phyloP scores from a whole-genome alignment of 495 filamentous ascomycete species.

The Penicillium manginii region DNA sequence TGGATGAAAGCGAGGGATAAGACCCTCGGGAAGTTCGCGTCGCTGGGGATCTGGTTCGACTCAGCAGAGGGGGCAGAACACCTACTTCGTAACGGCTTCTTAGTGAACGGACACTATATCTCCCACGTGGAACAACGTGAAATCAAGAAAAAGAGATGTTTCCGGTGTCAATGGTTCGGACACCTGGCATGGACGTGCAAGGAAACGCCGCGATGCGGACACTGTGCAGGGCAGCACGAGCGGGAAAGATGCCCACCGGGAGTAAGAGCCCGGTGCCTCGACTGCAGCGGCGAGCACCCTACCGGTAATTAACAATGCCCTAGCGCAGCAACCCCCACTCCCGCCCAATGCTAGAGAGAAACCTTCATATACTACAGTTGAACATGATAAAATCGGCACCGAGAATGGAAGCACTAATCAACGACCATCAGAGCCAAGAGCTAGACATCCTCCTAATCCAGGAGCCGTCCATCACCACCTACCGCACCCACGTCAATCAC shows the following conservation, averaged over 20 bases:
- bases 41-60: slow-evolving; percentile 30
- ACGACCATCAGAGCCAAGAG: slow-evolving; percentile 26
- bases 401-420: slow-evolving; percentile 35
- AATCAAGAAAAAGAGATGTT: slow-evolving; percentile 30
- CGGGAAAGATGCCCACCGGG: slow-evolving; percentile 23
- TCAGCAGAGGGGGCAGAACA: slow-evolving; percentile 25
- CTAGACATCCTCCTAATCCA: slow-evolving; percentile 35
- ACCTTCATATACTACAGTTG: slow-evolving; percentile 26
- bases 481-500: slow-evolving; percentile 30
- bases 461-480: slow-evolving; percentile 27
- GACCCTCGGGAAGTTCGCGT: slow-evolving; percentile 20
- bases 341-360: slow-evolving; percentile 20
- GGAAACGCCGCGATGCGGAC: slow-evolving; percentile 28
- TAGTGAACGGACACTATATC: slow-evolving; percentile 27
- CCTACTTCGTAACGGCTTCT: slow-evolving; percentile 24
- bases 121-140: slow-evolving; percentile 18
- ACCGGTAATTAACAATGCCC: slow-evolving; percentile 23
- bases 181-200: slow-evolving; percentile 36
- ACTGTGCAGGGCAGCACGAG: slow-evolving; percentile 29
- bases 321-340: slow-evolving; percentile 9
- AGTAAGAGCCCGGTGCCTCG: slow-evolving; percentile 22
- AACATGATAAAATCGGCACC: slow-evolving; percentile 33
- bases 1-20: slow-evolving; percentile 29
- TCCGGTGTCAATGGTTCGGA: slow-evolving; percentile 31
- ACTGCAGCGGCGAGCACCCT: slow-evolving; percentile 29